Base-by-base conservation (phyloP, 176 grass and related monocot species). In the Lolium multiflorum region DNA sequence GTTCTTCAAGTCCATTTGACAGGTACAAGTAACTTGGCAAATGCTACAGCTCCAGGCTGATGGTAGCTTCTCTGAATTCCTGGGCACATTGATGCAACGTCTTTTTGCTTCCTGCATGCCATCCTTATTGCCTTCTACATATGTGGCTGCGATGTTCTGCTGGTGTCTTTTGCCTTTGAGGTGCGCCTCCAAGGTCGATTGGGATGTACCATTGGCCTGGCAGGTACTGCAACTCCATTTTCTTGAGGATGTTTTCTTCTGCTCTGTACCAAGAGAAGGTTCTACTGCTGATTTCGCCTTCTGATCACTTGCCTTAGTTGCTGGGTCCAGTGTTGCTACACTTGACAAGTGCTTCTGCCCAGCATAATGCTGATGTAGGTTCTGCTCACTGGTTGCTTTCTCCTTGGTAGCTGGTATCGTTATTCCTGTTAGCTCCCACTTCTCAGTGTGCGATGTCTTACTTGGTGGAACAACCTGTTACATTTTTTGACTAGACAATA, bases 331-430 rank as follows among this genome's bases (percentile, higher is more conserved):
- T 35, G 31, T 35, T 35, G 31, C 31, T 35, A 35, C 31, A 26
- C 79, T 91, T 1, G 21, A 12, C 38, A 1, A 38, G 56, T 91
- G 90, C 61, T 86, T 85, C 47, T 66, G 77, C 60, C 86, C 90
- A 66, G 35, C 71, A 39, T 51, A 73, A 51, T 88, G 90, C 18
- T 72, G 43, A 3, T 38, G 69, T 12, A 91, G 31, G 77, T 50
- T 51, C 26, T 78, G 71, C 58, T 88, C 71, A 16, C 82, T 72
- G 54, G 51, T 81, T 15, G 82, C 54, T 71, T 76, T 81, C 7
- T 58, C 9, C 21, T 25, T 85, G 49, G 76, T 85, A 68, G 81
- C 76, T 37, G 58, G 48, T 11, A 82, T 48, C 7, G 60, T 88
- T 77, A 88, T 70, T 70, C 62, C 87, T 28, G 54, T 58, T 1